Evolutionary conservation across 2,329 filamentous ascomycete species (phyloP).

Genomic region (Fusarium camptoceras): DNA sequence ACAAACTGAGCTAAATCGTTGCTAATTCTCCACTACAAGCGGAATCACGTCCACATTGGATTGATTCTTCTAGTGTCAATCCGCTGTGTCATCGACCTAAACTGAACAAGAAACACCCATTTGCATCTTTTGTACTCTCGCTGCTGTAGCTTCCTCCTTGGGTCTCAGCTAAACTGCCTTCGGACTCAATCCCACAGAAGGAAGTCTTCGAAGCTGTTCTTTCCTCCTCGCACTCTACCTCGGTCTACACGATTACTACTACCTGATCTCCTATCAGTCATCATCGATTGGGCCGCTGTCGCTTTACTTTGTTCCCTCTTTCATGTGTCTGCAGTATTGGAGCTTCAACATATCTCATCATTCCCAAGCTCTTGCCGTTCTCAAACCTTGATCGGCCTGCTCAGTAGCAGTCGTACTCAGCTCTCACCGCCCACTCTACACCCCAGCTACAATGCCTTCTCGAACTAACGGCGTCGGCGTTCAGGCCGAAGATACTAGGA

Average conservation of each 20-base stretch:
- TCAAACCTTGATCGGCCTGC: constrained; percentile 24
- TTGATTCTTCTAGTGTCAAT: constrained; percentile 5
- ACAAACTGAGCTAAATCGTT: constrained; percentile 1
- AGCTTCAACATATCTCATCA: constrained; percentile 28
- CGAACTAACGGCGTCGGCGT: constrained; percentile 75
- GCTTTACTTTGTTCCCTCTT: constrained; percentile 12
- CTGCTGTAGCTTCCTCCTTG: constrained; percentile 20
- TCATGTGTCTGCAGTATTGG: constrained; percentile 48
- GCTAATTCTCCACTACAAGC: not conserved
- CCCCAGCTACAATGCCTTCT: constrained; percentile 55
- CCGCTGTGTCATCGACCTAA: constrained; percentile 13
- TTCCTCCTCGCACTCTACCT: constrained; percentile 31
- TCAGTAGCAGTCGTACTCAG: constrained; percentile 31
- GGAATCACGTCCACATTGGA: constrained; percentile 8
- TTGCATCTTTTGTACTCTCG: not conserved
- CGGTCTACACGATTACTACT: constrained; percentile 29
- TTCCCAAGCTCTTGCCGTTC: constrained; percentile 17
- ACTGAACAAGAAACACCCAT: constrained; percentile 20
- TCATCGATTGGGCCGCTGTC: constrained; percentile 26
- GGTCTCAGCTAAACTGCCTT: constrained; percentile 22
- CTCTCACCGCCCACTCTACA: constrained; percentile 5
- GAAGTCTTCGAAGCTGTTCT: constrained; percentile 19
- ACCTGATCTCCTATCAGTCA: not conserved
- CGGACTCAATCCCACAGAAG: constrained; percentile 7
- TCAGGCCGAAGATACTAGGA: constrained; percentile 94